phyloP scores from a whole-genome alignment of 2,329 filamentous ascomycete species.

The Exophiala sideris region DNA sequence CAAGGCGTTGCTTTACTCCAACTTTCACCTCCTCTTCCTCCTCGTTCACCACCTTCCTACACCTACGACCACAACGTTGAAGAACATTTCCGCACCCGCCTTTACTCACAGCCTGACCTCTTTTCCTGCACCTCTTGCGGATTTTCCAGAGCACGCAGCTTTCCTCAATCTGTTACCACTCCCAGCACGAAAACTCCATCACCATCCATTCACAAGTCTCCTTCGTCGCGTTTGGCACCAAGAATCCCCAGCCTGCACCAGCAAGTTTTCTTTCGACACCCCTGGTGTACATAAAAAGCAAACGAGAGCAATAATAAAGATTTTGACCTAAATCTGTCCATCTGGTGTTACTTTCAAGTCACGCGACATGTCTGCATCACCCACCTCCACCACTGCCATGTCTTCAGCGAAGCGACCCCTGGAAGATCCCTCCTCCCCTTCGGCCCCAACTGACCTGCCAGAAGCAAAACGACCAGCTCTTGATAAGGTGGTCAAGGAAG shows the following conservation, averaged over 20 bases:
- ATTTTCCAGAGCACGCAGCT: conserved; percentile 19
- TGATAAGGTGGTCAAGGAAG: conserved; percentile 80
- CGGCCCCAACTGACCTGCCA: conserved; percentile 84
- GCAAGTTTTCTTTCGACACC: conserved; percentile 88
- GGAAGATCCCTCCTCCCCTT: conserved; percentile 94
- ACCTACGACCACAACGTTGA: conserved; percentile 19
- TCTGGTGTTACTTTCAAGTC: conserved; percentile 32
- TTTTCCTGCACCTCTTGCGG: conserved; percentile 22
- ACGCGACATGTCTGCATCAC: conserved; percentile 68
- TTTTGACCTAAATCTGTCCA: conserved; percentile 43
- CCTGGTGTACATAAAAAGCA: conserved; percentile 75
- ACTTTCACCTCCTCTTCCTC: conserved; percentile 11
- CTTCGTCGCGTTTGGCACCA: conserved; percentile 25
- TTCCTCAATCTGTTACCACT: conserved; percentile 16
- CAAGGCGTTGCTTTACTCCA: conserved; percentile 28
- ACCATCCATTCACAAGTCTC: conserved; percentile 31
- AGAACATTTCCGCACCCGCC: conserved; percentile 5
- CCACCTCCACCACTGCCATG: conserved; percentile 40
- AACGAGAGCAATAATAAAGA: conserved; percentile 55
- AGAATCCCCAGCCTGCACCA: conserved; percentile 58
- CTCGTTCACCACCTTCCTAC: conserved; percentile 3
- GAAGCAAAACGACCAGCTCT: conserved; percentile 95
- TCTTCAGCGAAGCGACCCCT: conserved; percentile 77
- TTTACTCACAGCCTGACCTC: conserved; percentile 14
- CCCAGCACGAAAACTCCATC: conserved; percentile 22